These are phyloP conservation scores for Microbotryomycetes sp. DNA, from an alignment of 1,284 basidiomycete genomes.

Conservation along the genomic window DNA sequence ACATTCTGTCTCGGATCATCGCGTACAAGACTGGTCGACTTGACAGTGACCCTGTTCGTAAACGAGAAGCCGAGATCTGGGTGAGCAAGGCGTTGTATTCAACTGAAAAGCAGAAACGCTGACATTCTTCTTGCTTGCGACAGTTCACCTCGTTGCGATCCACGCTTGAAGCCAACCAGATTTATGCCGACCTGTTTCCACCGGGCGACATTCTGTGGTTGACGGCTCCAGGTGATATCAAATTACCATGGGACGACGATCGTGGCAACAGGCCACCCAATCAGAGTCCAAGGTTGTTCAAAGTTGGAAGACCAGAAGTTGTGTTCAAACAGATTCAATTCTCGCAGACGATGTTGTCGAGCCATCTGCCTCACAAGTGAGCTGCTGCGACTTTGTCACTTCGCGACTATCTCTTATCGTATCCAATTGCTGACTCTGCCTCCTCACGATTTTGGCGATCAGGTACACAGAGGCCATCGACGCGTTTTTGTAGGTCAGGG, in stretches of 20 bases:
- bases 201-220: slow-evolving; percentile 66
- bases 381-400: slow-evolving; percentile 58
- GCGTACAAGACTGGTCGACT: slow-evolving; percentile 6
- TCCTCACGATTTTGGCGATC: too few species aligned
- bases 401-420: slow-evolving; percentile 56
- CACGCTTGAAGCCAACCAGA: slow-evolving; percentile 79
- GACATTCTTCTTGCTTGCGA: neutral
- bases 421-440: too few species aligned
- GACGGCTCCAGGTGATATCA: slow-evolving; percentile 40
- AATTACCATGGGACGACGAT: slow-evolving; percentile 53
- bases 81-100: slow-evolving; percentile 38
- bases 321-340: slow-evolving; percentile 76
- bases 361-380: slow-evolving; percentile 61
- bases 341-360: slow-evolving; percentile 67
- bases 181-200: slow-evolving; percentile 63
- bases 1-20: slow-evolving; percentile 17
- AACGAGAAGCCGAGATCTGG: slow-evolving; percentile 23
- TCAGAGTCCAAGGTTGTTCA: slow-evolving; percentile 37
- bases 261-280: slow-evolving; percentile 55
- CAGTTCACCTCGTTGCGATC: slow-evolving; percentile 70
- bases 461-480: slow-evolving; percentile 6
- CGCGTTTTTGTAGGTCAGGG: neutral
- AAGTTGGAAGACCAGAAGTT: slow-evolving; percentile 47
- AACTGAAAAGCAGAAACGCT: slow-evolving; percentile 54
- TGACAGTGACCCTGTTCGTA: neutral